These are phyloP conservation scores for Henckelia pumila DNA, from an alignment of 257 asterid species.

Conservation along the genomic window DNA sequence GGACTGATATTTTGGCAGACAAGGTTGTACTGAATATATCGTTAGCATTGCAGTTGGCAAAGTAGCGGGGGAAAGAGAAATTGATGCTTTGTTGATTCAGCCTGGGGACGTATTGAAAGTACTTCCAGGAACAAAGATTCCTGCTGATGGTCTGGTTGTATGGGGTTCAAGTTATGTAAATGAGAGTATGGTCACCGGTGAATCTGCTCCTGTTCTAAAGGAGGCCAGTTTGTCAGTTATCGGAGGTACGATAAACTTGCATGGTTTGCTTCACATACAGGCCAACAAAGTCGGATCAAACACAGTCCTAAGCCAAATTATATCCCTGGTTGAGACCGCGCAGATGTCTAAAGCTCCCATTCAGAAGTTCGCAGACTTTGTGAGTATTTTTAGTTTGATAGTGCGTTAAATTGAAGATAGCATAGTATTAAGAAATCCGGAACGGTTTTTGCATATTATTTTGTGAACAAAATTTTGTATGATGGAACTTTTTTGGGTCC, in stretches of 20 bases:
- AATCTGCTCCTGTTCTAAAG: conserved; percentile 76
- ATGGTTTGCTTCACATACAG: conserved; percentile 82
- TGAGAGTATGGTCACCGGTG: conserved; percentile 99
- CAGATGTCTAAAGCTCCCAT: conserved; percentile 99
- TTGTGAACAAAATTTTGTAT: neutral
- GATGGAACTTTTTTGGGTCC: neutral
- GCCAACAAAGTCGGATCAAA: conserved; percentile 92
- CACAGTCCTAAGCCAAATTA: conserved; percentile 95
- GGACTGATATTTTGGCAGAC: conserved; percentile 2
- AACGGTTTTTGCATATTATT: conserved; percentile 10
- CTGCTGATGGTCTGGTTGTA: conserved; percentile 87
- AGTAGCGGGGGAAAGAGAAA: conserved; percentile 79
- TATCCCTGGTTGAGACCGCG: conserved; percentile 95
- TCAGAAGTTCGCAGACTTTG: conserved; percentile 94
- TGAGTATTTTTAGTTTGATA: conserved; percentile 41
- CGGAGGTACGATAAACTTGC: conserved; percentile 95
- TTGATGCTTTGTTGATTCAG: conserved; percentile 86
- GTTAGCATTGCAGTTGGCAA: conserved; percentile 66
- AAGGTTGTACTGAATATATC: conserved; percentile 20
- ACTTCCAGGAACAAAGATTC: conserved; percentile 88
- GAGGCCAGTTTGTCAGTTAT: conserved; percentile 63
- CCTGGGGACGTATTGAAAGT: conserved; percentile 91
- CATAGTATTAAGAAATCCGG: neutral
- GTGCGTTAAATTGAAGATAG: conserved; percentile 7
- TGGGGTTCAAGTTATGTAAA: conserved; percentile 97